phyloP scores from a whole-genome alignment of 169 alveolate species.

The Eimeria praecox region DNA sequence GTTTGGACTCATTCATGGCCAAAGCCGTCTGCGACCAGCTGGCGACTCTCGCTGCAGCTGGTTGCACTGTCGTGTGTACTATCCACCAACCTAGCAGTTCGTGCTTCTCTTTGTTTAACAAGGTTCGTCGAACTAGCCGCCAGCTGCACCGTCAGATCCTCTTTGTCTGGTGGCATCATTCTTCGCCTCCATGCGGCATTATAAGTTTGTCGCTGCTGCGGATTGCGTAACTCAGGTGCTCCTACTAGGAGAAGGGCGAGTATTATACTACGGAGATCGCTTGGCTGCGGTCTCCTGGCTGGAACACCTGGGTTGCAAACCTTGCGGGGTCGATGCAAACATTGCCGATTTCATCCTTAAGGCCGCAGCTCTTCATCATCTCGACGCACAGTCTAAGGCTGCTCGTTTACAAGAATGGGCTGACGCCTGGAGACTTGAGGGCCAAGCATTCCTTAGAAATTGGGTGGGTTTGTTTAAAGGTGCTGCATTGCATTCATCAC shows the following conservation, averaged over 20 bases:
- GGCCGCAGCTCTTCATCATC: constrained; percentile 31
- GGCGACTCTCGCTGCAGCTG: constrained; percentile 67
- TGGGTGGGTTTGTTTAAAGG: constrained; percentile 8
- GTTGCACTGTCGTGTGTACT: constrained; percentile 82
- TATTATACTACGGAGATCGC: constrained; percentile 80
- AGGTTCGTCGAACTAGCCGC: constrained; percentile 35
- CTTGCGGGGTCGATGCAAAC: constrained; percentile 66
- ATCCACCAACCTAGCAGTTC: constrained; percentile 82
- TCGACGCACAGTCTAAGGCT: constrained; percentile 2
- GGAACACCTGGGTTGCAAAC: constrained; percentile 61
- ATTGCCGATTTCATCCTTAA: constrained; percentile 75
- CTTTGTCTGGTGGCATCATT: background rate
- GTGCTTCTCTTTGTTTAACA: constrained; percentile 73
- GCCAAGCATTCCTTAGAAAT: constrained; percentile 47
- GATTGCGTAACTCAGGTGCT: constrained; percentile 40
- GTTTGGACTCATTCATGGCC: constrained; percentile 85
- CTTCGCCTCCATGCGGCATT: background rate
- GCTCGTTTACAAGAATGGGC: constrained; percentile 56
- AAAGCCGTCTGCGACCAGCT: constrained; percentile 72
- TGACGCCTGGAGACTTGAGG: constrained; percentile 49
- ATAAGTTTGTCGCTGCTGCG: background rate
- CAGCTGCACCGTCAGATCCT: background rate
- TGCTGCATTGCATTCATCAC: background rate
- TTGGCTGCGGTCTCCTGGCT: constrained; percentile 77
- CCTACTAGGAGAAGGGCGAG: constrained; percentile 81